Evolutionary conservation across 2,329 filamentous ascomycete species (phyloP), one percentile per base, ranked within the genome.

Genomic region (Fusarium acutatum): DNA sequence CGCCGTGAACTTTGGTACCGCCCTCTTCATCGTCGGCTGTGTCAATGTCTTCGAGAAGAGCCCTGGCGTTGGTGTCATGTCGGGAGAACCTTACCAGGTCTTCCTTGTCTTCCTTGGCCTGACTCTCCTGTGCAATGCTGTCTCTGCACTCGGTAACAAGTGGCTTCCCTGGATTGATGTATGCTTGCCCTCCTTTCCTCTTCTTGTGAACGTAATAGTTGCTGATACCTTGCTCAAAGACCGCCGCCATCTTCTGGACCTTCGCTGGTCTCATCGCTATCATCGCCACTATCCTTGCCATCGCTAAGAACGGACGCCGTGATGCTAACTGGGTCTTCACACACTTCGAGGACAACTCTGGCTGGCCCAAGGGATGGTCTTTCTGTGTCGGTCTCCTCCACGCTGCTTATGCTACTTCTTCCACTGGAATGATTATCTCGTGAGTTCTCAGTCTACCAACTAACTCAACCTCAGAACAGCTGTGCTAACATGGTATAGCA

Each of bases 361-460:
- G 92, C 60, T 95, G 92, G 92, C 83, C 86, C 7, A 84, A 87
- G 41, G 92, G 92, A 77, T 94, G 92, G 92, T 91, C 91, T 7
- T 94, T 93, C 83, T 90, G 88, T 78, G 90, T 94, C 66, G 92
- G 92, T 78, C 86, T 94, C 35, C 84, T 94, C 24, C 92, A 93
- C 76, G 92, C 90, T 53, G 92, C 90, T 64, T 94, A 94, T 78
- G 91, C 91, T 52, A 93, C 91, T 17, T 93, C 92, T 7, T 92
- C 91, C 15, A 94, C 92, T 0, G 93, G 93, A 82, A 94, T 94
- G 92, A 92, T 94, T 68, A 91, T 94, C 79, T 92, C 90, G 90
- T 92, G 83, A 85, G 89, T 85, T 18, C 11, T 4, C 24, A 11
- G 6, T 14, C 26, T 24, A 24, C 30, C 17, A 2, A 54, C 35